Percentiles rank a stretch among this genome's conserved stretches.
These are phyloP conservation scores for Ramichloridium luteum DNA, from an alignment of 2,329 filamentous ascomycete species.

Conservation along the genomic window DNA sequence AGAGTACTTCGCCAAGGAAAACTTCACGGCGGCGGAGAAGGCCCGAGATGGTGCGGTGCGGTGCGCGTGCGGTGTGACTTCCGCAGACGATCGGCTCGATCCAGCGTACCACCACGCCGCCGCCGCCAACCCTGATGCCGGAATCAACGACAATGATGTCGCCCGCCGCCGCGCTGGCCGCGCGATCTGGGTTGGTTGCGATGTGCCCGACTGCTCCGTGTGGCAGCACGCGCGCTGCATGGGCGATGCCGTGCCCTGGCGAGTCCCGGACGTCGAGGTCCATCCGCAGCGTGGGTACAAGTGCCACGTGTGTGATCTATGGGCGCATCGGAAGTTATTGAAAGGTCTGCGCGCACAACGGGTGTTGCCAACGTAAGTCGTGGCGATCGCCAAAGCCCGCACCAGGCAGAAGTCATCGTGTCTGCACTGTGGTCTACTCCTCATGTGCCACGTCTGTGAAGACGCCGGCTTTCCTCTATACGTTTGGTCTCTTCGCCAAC, in stretches of 20 bases:
- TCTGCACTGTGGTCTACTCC: no score
- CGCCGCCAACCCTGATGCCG: slow-evolving; percentile 4
- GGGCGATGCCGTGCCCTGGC: slow-evolving; percentile 8
- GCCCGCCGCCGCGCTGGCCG: slow-evolving; percentile 3
- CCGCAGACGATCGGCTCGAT: slow-evolving; percentile 5
- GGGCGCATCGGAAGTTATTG: slow-evolving; percentile 10
- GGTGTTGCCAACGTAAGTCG: no score
- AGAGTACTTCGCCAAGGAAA: slow-evolving; percentile 16
- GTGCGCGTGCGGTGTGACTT: slow-evolving; percentile 19
- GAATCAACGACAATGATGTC: slow-evolving; percentile 4
- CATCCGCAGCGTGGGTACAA: slow-evolving; percentile 7
- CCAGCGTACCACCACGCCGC: slow-evolving; percentile 3
- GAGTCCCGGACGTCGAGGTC: background rate
- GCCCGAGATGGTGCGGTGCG: slow-evolving; percentile 13
- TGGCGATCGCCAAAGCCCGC: no score
- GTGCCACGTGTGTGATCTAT: slow-evolving; percentile 20
- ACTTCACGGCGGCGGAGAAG: slow-evolving; percentile 11
- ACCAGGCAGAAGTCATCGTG: no score
- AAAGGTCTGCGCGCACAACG: no score
- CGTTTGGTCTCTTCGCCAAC: no score
- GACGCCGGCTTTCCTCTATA: no score
- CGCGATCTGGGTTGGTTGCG: slow-evolving; percentile 16
- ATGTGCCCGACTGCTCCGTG: slow-evolving; percentile 12
- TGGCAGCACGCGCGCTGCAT: slow-evolving; percentile 23
- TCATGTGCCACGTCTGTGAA: no score